Evolutionary conservation across 805 yeast genomes (phyloP), one percentile per base, ranked within the genome.

Genomic region (Candida boidinii): DNA sequence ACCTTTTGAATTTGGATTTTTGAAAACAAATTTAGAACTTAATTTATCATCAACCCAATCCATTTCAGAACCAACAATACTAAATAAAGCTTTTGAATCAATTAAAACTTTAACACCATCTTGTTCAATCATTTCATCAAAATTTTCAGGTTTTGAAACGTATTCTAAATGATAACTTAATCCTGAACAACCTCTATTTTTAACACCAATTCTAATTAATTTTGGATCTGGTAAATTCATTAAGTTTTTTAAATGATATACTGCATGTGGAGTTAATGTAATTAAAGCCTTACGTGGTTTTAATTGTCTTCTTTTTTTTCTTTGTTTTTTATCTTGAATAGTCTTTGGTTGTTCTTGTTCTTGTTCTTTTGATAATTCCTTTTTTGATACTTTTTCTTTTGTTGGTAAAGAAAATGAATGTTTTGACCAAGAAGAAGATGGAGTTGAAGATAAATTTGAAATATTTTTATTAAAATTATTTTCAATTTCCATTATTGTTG

Each of bases 21-120:
- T 80, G 68, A 92, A 92, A 14, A 92, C 86, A 54, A 92, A 92
- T 49, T 94, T 73, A 11, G 92, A 78, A 21, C 87, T 73, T 41
- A 92, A 65, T 56, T 86, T 88, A 51, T 92, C 96, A 51, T 92
- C 97, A 30, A 85, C 67, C 95, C 96, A 92, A 59, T 92, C 98
- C 98, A 92, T 92, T 58, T 88, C 95, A 5, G 94, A 81, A 1
- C 98, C 98, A 37, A 92, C 94, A 28, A 92, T 88, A 45, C 94
- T 80, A 57, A 92, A 88, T 34, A 92, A 67, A 1, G 98, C 98
- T 57, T 92, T 92, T 18, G 97, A 90, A 55, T 92, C 98, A 29
- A 92, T 85, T 35, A 88, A 68, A 3, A 92, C 94, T 54, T 76
- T 83, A 26, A 92, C 94, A 23, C 94, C 96, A 49, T 88, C 95